phyloP scores from a whole-genome alignment of 2,329 filamentous ascomycete genomes.

The Penicillium sp. region DNA sequence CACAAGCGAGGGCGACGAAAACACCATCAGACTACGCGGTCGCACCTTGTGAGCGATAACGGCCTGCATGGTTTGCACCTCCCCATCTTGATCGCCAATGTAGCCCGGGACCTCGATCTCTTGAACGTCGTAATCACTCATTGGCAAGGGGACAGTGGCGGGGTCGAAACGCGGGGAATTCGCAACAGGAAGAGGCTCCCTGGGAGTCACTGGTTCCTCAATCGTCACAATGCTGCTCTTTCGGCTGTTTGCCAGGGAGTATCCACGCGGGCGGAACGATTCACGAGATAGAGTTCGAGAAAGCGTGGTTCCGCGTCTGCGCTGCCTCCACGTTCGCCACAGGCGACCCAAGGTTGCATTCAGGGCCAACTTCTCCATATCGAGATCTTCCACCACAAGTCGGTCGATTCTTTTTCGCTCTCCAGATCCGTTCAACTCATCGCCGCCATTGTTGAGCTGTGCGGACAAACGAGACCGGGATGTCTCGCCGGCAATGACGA shows the following conservation, averaged over 20 bases:
- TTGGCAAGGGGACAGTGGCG: conserved; percentile 31
- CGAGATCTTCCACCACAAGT: conserved; percentile 80
- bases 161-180: conserved; percentile 27
- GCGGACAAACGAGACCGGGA: conserved; percentile 52
- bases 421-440: conserved; percentile 52
- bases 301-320: conserved; percentile 40
- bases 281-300: conserved; percentile 43
- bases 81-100: conserved; percentile 61
- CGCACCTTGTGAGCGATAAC: conserved; percentile 42
- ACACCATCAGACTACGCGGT: conserved; percentile 44
- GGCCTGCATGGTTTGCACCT: conserved; percentile 36
- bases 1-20: conserved; percentile 31
- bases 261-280: conserved; percentile 36
- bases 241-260: conserved; percentile 30
- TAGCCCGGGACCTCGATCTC: conserved; percentile 79
- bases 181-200: conserved; percentile 12
- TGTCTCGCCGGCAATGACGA: conserved; percentile 83
- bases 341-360: conserved; percentile 83
- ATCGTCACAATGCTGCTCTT: conserved; percentile 39
- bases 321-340: conserved; percentile 95
- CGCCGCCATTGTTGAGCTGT: conserved; percentile 49
- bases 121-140: conserved; percentile 35
- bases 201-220: conserved; percentile 28
- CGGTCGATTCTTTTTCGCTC: conserved; percentile 53
- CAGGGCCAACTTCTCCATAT: conserved; percentile 89